Conservation (phyloP, 192 early-diverging fungal species). For the Kappamyces sp. region DNA sequence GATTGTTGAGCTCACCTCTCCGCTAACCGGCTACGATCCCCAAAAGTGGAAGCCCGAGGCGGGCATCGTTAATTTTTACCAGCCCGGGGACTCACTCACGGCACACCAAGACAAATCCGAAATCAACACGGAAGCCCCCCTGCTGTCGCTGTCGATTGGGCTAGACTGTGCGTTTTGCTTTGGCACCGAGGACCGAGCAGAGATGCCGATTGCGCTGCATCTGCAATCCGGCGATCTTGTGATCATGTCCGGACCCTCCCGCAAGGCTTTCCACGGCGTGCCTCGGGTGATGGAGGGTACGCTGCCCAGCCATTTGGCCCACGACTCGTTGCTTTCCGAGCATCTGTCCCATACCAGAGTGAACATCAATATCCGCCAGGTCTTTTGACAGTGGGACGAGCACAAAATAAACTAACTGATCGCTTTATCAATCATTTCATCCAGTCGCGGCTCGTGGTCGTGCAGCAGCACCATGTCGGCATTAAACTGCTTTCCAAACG, state of each 20-base stretch:
- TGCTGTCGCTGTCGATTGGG: conserved; percentile 55
- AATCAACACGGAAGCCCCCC: conserved; percentile 70
- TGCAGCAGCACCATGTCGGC: conserved; percentile 31
- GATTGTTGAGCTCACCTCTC: conserved; percentile 60
- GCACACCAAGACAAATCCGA: conserved; percentile 93
- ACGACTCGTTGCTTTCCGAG: conserved; percentile 45
- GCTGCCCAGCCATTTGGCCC: conserved; percentile 56
- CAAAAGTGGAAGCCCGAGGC: conserved; percentile 69
- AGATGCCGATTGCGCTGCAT: conserved; percentile 61
- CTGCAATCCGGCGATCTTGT: conserved; percentile 81
- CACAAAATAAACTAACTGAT: conserved; percentile 11
- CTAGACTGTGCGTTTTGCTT: conserved; percentile 67
- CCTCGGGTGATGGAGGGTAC: conserved; percentile 72
- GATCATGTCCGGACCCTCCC: conserved; percentile 76
- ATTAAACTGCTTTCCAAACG: conserved; percentile 47
- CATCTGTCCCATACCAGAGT: conserved; percentile 70
- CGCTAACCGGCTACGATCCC: conserved; percentile 52
- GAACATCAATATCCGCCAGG: conserved; percentile 91
- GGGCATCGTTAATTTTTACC: conserved; percentile 93
- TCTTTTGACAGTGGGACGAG: conserved; percentile 24
- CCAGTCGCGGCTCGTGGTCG: conserved; percentile 25
- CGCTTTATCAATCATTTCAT: conserved; percentile 26
- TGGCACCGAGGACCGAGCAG: conserved; percentile 68
- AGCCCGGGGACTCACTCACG: conserved; percentile 72
- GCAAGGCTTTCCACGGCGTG: conserved; percentile 80